Evolutionary conservation across 2,329 filamentous ascomycete genomes (phyloP).

Genomic region (Sarocladiaceae sp.): DNA sequence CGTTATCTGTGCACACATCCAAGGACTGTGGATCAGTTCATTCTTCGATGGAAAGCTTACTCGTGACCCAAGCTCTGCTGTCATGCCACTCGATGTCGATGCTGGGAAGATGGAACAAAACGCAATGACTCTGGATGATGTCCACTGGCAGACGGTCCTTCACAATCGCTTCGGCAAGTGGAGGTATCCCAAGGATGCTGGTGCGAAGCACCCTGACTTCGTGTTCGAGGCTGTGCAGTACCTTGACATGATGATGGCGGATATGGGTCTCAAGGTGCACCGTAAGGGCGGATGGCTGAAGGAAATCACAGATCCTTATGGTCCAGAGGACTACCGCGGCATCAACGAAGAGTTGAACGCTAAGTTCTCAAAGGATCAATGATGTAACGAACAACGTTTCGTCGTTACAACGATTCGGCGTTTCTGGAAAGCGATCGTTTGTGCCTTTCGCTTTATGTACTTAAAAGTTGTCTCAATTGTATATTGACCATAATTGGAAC

Average conservation of each 20-base stretch:
- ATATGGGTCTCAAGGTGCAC: constrained; percentile 56
- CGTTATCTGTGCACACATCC: constrained; percentile 36
- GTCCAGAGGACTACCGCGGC: constrained; percentile 2
- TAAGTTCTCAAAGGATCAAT: not conserved
- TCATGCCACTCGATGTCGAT: not conserved
- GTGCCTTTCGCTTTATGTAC: too few relatives aligned
- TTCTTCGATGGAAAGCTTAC: constrained; percentile 44
- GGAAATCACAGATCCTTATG: constrained; percentile 53
- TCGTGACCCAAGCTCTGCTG: constrained; percentile 16
- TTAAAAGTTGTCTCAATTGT: too few relatives aligned
- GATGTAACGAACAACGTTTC: not conserved
- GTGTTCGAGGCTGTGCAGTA: constrained; percentile 76
- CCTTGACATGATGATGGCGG: constrained; percentile 61
- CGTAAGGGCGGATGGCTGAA: constrained; percentile 49
- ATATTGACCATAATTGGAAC: too few relatives aligned
- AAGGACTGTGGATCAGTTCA: constrained; percentile 61
- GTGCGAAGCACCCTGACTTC: constrained; percentile 31
- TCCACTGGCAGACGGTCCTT: constrained; percentile 54
- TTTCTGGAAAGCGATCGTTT: not conserved
- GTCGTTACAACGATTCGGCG: not conserved
- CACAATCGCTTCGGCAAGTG: constrained; percentile 66
- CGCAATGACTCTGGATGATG: constrained; percentile 33
- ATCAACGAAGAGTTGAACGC: constrained; percentile 5
- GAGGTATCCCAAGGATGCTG: constrained; percentile 58
- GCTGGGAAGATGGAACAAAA: not conserved